Percentiles rank a stretch among this genome's conserved stretches.
phyloP scores from a whole-genome alignment of 163 green algal genomes.

The Scenedesmus sp. region DNA sequence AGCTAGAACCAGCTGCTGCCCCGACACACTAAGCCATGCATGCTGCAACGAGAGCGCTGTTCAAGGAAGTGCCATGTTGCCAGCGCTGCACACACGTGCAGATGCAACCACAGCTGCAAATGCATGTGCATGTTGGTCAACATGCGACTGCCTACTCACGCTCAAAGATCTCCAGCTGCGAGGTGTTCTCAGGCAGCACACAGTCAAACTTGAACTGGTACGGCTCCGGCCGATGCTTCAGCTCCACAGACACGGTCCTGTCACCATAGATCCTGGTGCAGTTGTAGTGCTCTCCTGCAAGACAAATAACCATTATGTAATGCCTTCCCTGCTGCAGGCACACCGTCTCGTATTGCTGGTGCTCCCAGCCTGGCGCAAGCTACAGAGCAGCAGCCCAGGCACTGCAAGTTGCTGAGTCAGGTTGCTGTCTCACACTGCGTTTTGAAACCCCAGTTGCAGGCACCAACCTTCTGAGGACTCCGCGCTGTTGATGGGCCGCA shows the following conservation, averaged over 20 bases:
- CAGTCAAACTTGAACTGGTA: conserved; percentile 85
- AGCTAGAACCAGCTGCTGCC: not conserved
- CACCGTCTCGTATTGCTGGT: too few species aligned
- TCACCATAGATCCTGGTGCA: conserved; percentile 40
- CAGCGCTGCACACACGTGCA: not conserved
- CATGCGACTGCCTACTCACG: conserved; percentile 53
- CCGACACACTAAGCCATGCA: not conserved
- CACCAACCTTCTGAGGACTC: conserved; percentile 30
- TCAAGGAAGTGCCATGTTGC: too few species aligned
- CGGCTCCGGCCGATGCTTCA: conserved; percentile 51
- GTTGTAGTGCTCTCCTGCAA: conserved; percentile 32
- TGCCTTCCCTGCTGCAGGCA: too few species aligned
- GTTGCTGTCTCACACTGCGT: not conserved
- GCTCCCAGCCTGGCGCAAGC: not conserved
- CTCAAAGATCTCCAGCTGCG: conserved; percentile 81
- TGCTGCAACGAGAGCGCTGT: not conserved
- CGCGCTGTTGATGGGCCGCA: conserved; percentile 62
- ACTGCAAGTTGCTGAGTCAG: not conserved
- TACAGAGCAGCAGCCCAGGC: not conserved
- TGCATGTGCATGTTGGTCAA: too few species aligned
- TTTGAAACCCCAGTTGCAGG: not conserved
- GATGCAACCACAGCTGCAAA: not conserved
- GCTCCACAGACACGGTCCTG: conserved; percentile 38
- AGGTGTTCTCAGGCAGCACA: conserved; percentile 67
- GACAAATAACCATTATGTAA: not conserved